phyloP scores from a whole-genome alignment of 2,329 filamentous ascomycete species.

The Erysiphe neolycopersici region DNA sequence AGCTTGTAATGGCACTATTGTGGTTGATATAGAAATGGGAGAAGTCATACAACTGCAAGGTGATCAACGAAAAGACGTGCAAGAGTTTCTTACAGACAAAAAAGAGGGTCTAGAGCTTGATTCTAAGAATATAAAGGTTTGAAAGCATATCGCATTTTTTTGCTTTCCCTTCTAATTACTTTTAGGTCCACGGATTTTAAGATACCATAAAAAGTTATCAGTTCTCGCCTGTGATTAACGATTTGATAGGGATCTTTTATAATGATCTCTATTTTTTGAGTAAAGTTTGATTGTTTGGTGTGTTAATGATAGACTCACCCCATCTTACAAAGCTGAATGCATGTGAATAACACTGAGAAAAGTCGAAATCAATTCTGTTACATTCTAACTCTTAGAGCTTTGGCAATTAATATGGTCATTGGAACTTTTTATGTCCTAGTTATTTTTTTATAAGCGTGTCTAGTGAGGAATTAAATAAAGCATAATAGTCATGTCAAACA shows the following conservation, averaged over 20 bases:
- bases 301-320: neutral
- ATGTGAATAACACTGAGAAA: too few relatives aligned
- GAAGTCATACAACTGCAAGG: slow-evolving; percentile 99
- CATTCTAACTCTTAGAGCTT: neutral
- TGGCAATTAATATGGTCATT: neutral
- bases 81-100: slow-evolving; percentile 88
- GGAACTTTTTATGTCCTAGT: neutral
- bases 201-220: slow-evolving; percentile 15
- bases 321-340: too few relatives aligned
- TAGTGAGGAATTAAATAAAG: neutral
- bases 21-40: slow-evolving; percentile 85
- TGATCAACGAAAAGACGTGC: slow-evolving; percentile 96
- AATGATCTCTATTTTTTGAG: too few relatives aligned
- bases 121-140: slow-evolving; percentile 86
- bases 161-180: neutral
- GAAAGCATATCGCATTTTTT: slow-evolving; percentile 1
- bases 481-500: neutral
- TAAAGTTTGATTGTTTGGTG: neutral
- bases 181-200: slow-evolving; percentile 36
- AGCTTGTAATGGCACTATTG: slow-evolving; percentile 99
- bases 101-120: slow-evolving; percentile 84
- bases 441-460: neutral
- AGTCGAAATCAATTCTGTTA: too few relatives aligned
- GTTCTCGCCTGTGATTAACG: slow-evolving; percentile 3
- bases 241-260: too few relatives aligned